These are phyloP conservation scores for Toxoplasma gondii DNA, from an alignment of 169 alveolate species.

Conservation along the genomic window DNA sequence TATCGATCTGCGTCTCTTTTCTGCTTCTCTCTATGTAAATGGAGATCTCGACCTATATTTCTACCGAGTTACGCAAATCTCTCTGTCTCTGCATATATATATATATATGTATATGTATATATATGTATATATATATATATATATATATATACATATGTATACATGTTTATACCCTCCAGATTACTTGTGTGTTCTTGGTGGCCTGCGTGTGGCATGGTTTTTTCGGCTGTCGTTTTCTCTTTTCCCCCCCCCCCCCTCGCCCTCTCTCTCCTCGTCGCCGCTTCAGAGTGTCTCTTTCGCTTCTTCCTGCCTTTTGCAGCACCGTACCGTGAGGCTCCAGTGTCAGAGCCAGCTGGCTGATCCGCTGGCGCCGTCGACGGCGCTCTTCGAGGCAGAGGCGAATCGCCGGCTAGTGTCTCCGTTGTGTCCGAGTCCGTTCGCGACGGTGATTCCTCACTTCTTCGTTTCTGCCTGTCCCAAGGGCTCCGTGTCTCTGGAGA, in stretches of 20 bases:
- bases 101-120: too few species aligned
- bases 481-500: neutral
- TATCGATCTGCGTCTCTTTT: too few species aligned
- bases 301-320: neutral
- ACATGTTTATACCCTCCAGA: too few species aligned
- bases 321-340: constrained; percentile 1
- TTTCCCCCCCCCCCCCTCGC: neutral
- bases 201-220: too few species aligned
- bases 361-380: constrained; percentile 1
- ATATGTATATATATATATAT: too few species aligned
- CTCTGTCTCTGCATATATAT: too few species aligned
- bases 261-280: neutral
- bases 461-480: neutral
- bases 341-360: neutral
- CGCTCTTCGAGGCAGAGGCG: constrained; percentile 18
- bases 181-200: too few species aligned
- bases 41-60: too few species aligned
- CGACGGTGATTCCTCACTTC: constrained; percentile 12
- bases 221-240: too few species aligned
- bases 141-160: too few species aligned
- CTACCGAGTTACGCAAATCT: too few species aligned
- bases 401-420: constrained; percentile 21
- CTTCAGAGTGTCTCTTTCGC: neutral
- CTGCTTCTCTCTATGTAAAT: too few species aligned
- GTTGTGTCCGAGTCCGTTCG: neutral